Evolutionary conservation across 2,329 filamentous ascomycete genomes (phyloP), one percentile per base, ranked within the genome.

Genomic region (Trichoderma polysporum): DNA sequence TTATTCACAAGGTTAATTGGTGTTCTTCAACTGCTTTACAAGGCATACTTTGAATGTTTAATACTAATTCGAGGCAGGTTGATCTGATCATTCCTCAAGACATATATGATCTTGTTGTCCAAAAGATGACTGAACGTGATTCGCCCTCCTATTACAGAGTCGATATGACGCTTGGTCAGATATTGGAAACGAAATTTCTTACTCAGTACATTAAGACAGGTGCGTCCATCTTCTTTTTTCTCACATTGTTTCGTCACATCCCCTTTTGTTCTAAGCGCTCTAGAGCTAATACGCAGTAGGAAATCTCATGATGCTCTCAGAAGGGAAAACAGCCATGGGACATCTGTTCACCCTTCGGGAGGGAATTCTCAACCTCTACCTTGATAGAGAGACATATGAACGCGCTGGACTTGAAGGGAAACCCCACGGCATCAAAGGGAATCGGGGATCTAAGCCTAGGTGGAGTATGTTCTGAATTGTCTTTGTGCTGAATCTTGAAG

Each of bases 381-480:
- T 98, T 29, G 90, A 93, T 70, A 93, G 90, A 71, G 88, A 93
- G 63, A 88, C 87, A 0, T 97, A 94, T 77, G 93, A 98, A 77
- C 86, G 90, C 56, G 89, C 90, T 54, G 95, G 95, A 0, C 82
- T 99, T 0, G 86, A 89, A 0, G 94, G 94, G 1, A 89, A 88
- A 70, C 85, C 91, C 19, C 80, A 87, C 66, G 86, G 85, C 2
- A 78, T 80, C 50, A 89, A 88, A 70, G 86, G 86, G 7, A 83
- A 81, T 68, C 81, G 87, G 22, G 83, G 84, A 1, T 74, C 86
- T 54, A 93, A 91, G 74, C 86, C 88, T 63, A 84, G 92, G 78
- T 98, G 91, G 85, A 76, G 92, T 95, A 83, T 61, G 84, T 76
- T 4, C 12, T 5, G 12, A 35, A n/a, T 12, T 47, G 13, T 19